Percentiles rank a stretch among this genome's conserved stretches.
Conservation (phyloP, 2,329 filamentous ascomycete genomes). For the Colletotrichum sp. region DNA sequence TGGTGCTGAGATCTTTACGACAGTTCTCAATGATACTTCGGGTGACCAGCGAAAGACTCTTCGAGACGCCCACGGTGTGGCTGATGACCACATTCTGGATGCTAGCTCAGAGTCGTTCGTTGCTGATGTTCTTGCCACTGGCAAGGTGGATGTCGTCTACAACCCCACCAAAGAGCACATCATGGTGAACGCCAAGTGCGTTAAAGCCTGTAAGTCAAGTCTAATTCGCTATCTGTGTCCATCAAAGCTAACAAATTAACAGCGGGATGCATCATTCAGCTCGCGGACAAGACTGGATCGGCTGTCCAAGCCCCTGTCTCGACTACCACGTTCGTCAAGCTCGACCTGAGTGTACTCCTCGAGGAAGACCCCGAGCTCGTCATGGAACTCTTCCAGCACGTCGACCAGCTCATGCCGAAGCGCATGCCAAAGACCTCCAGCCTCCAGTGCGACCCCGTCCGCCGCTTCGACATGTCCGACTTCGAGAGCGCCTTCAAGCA, state of each 20-base stretch:
- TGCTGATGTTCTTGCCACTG: conserved; percentile 34
- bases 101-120: conserved; percentile 38
- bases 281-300: conserved; percentile 27
- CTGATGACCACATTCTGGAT: conserved; percentile 40
- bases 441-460: conserved; percentile 1
- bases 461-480: conserved; percentile 19
- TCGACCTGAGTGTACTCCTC: conserved; percentile 38
- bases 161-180: conserved; percentile 45
- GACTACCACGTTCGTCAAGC: conserved; percentile 29
- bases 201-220: conserved; percentile 37
- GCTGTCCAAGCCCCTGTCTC: conserved; percentile 19
- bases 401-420: conserved; percentile 11
- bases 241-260: conserved; percentile 8
- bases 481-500: conserved; percentile 30
- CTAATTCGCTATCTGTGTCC: accelerated
- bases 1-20: conserved; percentile 48
- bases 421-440: background rate
- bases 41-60: conserved; percentile 43
- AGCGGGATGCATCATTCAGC: conserved; percentile 39
- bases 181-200: conserved; percentile 36
- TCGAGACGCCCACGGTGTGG: conserved; percentile 34
- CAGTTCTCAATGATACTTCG: conserved; percentile 33
- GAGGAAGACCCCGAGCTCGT: conserved; percentile 36
- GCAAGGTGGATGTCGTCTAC: conserved; percentile 31
- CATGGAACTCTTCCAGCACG: conserved; percentile 29